A percentile compares a stretch with the other conserved stretches of the same genome.
phyloP scores from a whole-genome alignment of 805 yeast species.

The Kregervanrija delftensis region DNA sequence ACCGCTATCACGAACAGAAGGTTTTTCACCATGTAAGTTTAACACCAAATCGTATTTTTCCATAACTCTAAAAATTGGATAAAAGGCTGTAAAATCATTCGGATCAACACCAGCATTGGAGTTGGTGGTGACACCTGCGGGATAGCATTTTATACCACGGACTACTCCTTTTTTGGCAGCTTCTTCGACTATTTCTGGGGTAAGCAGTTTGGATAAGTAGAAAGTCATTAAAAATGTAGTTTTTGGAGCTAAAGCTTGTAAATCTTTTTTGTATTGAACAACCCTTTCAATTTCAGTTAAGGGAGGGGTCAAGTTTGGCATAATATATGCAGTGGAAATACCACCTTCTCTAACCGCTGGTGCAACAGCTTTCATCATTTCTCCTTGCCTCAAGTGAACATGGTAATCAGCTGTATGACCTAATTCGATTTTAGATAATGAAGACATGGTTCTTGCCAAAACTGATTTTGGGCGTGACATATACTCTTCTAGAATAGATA shows the following conservation, averaged over 20 bases:
- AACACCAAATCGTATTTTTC: slow-evolving; percentile 69
- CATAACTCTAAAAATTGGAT: slow-evolving; percentile 87
- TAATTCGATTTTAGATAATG: slow-evolving; percentile 34
- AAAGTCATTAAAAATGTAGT: slow-evolving; percentile 91
- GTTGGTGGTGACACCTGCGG: slow-evolving; percentile 99
- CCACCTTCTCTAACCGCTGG: slow-evolving; percentile 93
- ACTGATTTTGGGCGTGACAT: not conserved
- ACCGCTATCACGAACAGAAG: slow-evolving; percentile 44
- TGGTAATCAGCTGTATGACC: slow-evolving; percentile 88
- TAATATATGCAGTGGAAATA: slow-evolving; percentile 80
- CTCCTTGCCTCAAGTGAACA: slow-evolving; percentile 91
- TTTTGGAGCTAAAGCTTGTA: slow-evolving; percentile 64
- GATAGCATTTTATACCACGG: slow-evolving; percentile 91
- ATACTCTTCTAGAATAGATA: too few species aligned
- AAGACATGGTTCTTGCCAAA: not conserved
- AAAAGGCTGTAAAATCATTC: slow-evolving; percentile 81
- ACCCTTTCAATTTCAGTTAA: slow-evolving; percentile 71
- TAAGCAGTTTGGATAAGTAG: slow-evolving; percentile 68
- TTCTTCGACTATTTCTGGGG: slow-evolving; percentile 76
- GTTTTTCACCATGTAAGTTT: slow-evolving; percentile 95
- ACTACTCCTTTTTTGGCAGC: slow-evolving; percentile 69
- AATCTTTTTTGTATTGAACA: slow-evolving; percentile 54
- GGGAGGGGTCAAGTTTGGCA: slow-evolving; percentile 97
- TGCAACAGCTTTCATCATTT: slow-evolving; percentile 84
- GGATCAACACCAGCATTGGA: slow-evolving; percentile 89